Conservation (phyloP, 352 stramenopile genomes). For the Albugo laibachii region DNA sequence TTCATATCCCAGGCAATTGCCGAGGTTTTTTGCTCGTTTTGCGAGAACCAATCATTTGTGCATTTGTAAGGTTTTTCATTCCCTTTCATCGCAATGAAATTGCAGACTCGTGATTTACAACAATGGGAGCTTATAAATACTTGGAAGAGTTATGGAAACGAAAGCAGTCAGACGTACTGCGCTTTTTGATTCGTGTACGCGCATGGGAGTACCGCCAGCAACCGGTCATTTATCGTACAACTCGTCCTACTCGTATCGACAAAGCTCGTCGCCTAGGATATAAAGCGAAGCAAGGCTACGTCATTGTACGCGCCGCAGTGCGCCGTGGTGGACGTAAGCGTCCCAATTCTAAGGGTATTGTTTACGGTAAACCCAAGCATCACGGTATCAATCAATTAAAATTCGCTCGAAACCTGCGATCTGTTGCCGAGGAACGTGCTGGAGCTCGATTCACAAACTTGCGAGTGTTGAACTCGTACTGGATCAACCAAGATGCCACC, state of each 20-base stretch:
- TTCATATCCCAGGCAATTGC: too few species aligned
- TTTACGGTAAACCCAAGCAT: slow-evolving; percentile 99
- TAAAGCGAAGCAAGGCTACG: slow-evolving; percentile 99
- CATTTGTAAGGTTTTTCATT: too few species aligned
- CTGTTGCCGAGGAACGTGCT: slow-evolving; percentile 95
- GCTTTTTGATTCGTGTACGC: slow-evolving; percentile 97
- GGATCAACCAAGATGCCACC: slow-evolving; percentile 99
- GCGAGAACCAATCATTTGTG: too few species aligned
- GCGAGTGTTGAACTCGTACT: slow-evolving; percentile 99
- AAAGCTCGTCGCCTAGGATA: slow-evolving; percentile 99
- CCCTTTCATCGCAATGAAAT: too few species aligned
- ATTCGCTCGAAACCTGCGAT: slow-evolving; percentile 95
- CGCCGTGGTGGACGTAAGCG: slow-evolving; percentile 97
- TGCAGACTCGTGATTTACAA: too few species aligned
- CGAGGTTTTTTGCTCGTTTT: too few species aligned
- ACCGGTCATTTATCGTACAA: slow-evolving; percentile 90
- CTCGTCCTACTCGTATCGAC: slow-evolving; percentile 91
- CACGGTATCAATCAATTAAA: slow-evolving; percentile 99
- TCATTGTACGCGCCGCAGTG: slow-evolving; percentile 94
- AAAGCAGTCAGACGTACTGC: slow-evolving; percentile 99
- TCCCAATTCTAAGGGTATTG: slow-evolving; percentile 98
- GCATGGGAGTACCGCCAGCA: slow-evolving; percentile 98
- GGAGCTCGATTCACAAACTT: slow-evolving; percentile 96
- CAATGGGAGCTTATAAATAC: slow-evolving; percentile 99
- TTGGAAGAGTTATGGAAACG: slow-evolving; percentile 99